Base-by-base conservation (phyloP, 495 filamentous ascomycete genomes). In the Glarea lozoyensis region DNA sequence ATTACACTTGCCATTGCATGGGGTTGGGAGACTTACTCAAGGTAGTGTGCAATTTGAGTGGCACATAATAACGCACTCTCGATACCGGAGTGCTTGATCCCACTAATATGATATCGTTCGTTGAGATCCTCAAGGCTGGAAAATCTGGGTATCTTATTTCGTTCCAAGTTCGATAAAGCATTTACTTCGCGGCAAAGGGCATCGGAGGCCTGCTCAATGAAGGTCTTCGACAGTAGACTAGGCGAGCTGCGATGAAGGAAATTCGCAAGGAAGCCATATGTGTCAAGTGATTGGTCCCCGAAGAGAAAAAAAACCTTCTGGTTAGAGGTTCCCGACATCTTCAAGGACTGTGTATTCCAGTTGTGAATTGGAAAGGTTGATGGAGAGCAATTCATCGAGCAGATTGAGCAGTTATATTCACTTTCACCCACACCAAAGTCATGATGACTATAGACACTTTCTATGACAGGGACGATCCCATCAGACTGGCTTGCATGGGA, bases 221-320 rank as follows among this genome's bases (percentile, higher is more conserved):
- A 87, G 20, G 75, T 74, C 33, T 63, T 69, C 15, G 85, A 60
- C 11, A 85, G 61, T 17, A 78, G 64, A 55, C 84, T 79, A 46
- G 78, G 76, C 52, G 79, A 80, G 38, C 70, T 68, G 45, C 78
- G 69, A 48, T 59, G 62, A 48, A 55, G 80, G 52, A 60, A 84
- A 48, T 66, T 69, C 66, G 67, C 72, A 49, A 89, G 65, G 39
- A 83, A 78, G 35, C 69, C 66, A 49, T 81, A 77, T 40, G 81
- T 79, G 55, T 85, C 79, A 50, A 79, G 69, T 20, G 83, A 86
- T 67, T 88, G 83, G 60, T 92, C 84, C 66, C 85, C 86, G 59
- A 88, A 87, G 53, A 84, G 64, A 55, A 70, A 61, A 53, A 66
- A 70, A 25, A 61, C 62, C 55, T 67, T 56, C 54, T 61, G 56